phyloP scores from a whole-genome alignment of 2,329 filamentous ascomycete genomes.

The Colletotrichum sp. region DNA sequence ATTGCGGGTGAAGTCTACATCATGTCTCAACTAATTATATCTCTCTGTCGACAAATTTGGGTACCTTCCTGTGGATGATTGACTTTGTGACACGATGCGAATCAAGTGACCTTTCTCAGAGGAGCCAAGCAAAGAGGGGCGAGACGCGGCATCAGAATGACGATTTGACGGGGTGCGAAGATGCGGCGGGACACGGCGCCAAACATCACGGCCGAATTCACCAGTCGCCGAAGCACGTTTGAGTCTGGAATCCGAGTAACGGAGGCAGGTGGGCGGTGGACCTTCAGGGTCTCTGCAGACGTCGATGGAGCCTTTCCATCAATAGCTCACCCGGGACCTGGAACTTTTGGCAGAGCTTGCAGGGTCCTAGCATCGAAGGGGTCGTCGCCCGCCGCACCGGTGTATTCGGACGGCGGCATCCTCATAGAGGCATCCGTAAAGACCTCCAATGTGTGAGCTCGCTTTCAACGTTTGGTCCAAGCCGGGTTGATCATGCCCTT shows the following conservation, averaged over 20 bases:
- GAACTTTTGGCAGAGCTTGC: not conserved
- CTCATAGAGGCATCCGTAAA: not conserved
- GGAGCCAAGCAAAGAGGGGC: not conserved
- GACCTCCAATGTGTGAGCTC: not conserved
- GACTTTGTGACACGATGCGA: not conserved
- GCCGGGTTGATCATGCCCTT: not conserved
- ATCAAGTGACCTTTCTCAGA: not conserved
- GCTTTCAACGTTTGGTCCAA: not conserved
- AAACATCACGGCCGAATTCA: not conserved
- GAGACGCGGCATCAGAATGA: not conserved
- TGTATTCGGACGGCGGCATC: not conserved
- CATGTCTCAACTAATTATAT: not conserved
- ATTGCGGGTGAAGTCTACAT: not conserved
- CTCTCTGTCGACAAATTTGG: not conserved
- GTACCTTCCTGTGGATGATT: not conserved
- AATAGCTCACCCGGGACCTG: not conserved
- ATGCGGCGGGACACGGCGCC: not conserved
- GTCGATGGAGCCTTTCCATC: not conserved
- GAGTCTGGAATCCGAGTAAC: not conserved
- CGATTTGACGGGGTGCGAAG: not conserved
- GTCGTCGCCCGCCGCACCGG: not conserved
- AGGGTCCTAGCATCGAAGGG: not conserved
- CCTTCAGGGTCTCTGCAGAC: not conserved
- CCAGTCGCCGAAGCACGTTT: not conserved
- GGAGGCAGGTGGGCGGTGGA: not conserved